Evolutionary conservation across 2,329 filamentous ascomycete species (phyloP), one percentile per base, ranked within the genome.

Genomic region (Penicillium sp.): DNA sequence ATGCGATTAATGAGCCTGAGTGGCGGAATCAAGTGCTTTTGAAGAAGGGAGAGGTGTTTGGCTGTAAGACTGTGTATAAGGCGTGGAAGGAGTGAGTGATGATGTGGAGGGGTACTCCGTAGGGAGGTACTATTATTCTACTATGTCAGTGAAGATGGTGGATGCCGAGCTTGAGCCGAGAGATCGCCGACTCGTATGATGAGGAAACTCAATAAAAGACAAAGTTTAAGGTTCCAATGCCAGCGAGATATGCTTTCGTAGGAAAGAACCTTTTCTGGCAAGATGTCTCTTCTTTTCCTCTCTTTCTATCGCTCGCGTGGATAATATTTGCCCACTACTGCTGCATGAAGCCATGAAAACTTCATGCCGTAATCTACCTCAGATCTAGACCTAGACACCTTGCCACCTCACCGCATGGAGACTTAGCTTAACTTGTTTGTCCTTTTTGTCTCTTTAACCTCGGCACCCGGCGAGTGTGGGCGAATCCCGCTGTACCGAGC

Each of bases 11-110:
- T 71, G 87, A 90, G 53, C 86, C 89, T 0, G 88, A 89, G 72
- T 96, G 93, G 91, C 90, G 85, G 79, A 81, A 81, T 56, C 91
- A 92, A 88, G 88, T 91, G 64, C 67, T 95, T 30, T 80, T 98
- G 65, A 94, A 91, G 84, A 93, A 90, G 82, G 94, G 94, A 0
- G 84, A 94, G 75, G 88, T 86, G 64, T 98, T 92, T 76, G 94
- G 94, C 1, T 87, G 88, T 65, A 87, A 88, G 66, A 92, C 90
- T 68, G 88, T 96, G 65, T 98, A 97, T 81, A 88, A 88, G 73
- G 91, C 88, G 0, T 98, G 94, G 94, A 87, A 89, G 76, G 88
- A 87, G 65, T 88, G 56, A 51, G 19, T 7, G 30, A 30, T 33
- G 28, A 33, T 33, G 30, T 8, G 24, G 10, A n/a, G 15, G 8